Base-by-base conservation (phyloP, 768 basidiomycete genomes). In the Agrocybe praecox region DNA sequence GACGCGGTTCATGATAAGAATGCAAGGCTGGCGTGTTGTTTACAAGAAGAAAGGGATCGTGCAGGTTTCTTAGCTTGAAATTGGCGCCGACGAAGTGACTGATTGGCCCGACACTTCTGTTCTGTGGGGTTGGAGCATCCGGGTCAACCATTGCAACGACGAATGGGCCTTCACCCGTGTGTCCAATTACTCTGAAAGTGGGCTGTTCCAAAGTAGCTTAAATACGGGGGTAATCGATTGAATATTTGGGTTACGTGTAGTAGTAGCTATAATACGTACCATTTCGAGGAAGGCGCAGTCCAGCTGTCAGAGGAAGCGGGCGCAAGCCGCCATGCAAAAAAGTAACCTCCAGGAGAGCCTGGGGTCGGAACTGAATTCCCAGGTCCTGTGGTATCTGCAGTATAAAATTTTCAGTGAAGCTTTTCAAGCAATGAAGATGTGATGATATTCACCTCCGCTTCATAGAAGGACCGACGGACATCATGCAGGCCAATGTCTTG, bases 51-150 rank as follows among this genome's bases (percentile, higher is more conserved):
- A 40, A 15, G 12, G 36, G 12, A 12, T n/a, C 36, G 36, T 15
- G 19, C 1, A 29, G 6, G 17, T 29, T 47, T n/a, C 42, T 14
- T 18, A 40, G 49, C 6, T 56, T 33, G 62, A 74, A 80, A 61
- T 75, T 69, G 0, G 74, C 74, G 3, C 74, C 76, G 0, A 80
- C 65, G 69, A 76, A 78, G 60, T 80, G 79, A 14, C 77, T 69
- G 46, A 80, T 73, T 55, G 79, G 73, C 1, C 76, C 68, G 5
- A 29, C 53, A 10, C 68, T 74, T n/a, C 72, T 74, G 18, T 59
- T 64, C 55, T 75, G 71, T 0, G 77, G 78, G 19, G 77, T 76
- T 10, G 77, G 77, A 11, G 75, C 77, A 57, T 80, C 79, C 7
- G 77, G 79, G 49, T 80, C 79, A 6, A 78, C 72, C 4, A 69